Evolutionary conservation across 495 filamentous ascomycete species (phyloP).

Genomic region (Penicillium egyptiacum): DNA sequence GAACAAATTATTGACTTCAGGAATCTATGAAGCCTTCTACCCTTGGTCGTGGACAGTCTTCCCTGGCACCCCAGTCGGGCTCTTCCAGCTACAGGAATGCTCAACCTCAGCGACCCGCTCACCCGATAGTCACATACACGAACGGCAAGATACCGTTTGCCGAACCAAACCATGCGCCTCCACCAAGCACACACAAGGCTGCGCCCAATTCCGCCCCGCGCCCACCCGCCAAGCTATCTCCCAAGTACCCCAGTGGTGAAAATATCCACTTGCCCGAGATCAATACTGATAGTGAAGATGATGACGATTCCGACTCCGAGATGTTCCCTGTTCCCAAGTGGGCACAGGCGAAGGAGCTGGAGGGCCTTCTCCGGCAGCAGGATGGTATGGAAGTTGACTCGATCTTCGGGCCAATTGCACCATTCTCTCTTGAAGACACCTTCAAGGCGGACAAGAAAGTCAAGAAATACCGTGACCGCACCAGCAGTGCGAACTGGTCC

Average conservation of each 20-base stretch:
- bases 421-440: conserved; percentile 90
- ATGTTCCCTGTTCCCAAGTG: conserved; percentile 69
- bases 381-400: conserved; percentile 81
- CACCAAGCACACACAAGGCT: conserved; percentile 54
- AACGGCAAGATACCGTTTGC: conserved; percentile 91
- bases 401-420: conserved; percentile 84
- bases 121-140: conserved; percentile 76
- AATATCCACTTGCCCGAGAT: conserved; percentile 85
- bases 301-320: conserved; percentile 61
- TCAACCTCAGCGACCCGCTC: conserved; percentile 57
- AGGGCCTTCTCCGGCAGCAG: conserved; percentile 65
- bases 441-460: conserved; percentile 79
- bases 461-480: conserved; percentile 81
- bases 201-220: conserved; percentile 41
- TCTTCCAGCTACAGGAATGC: conserved; percentile 41
- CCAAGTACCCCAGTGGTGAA: conserved; percentile 77
- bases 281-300: conserved; percentile 81
- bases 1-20: conserved; percentile 38
- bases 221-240: conserved; percentile 62
- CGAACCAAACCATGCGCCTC: conserved; percentile 56
- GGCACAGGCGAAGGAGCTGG: conserved; percentile 80
- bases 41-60: conserved; percentile 56
- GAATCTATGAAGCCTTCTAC: conserved; percentile 60
- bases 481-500: conserved; percentile 90
- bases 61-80: conserved; percentile 43